Conservation (phyloP, 208 protist species). For the Leishmania turanica region DNA sequence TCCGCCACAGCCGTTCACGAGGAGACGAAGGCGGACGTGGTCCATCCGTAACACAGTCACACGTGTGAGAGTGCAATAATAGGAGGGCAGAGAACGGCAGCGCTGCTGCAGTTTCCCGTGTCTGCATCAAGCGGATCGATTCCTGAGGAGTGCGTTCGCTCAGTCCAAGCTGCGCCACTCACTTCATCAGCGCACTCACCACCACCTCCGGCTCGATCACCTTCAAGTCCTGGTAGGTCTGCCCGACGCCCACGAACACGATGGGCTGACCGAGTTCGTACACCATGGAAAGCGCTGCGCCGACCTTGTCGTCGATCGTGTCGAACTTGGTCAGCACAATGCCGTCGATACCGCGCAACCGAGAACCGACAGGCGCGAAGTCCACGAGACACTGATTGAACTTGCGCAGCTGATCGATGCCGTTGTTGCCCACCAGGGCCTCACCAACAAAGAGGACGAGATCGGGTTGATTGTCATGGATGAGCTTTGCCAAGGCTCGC, state of each 20-base stretch:
- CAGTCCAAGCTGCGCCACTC: constrained; percentile 11
- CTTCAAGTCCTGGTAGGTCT: constrained; percentile 98
- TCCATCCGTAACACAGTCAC: not conserved
- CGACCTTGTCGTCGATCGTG: constrained; percentile 99
- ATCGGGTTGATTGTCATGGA: constrained; percentile 97
- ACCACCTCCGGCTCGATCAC: constrained; percentile 95
- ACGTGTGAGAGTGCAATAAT: not conserved
- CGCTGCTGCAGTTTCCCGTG: not conserved
- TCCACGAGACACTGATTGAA: constrained; percentile 98
- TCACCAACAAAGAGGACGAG: constrained; percentile 99
- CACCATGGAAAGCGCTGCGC: constrained; percentile 99
- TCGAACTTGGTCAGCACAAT: constrained; percentile 99
- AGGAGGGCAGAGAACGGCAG: not conserved
- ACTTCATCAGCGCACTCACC: constrained; percentile 94
- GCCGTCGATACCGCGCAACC: constrained; percentile 97
- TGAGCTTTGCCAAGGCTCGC: constrained; percentile 97
- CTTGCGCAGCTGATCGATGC: constrained; percentile 98
- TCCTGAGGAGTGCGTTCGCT: not conserved
- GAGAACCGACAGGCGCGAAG: constrained; percentile 74
- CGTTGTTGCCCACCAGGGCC: constrained; percentile 99
- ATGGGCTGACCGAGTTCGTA: constrained; percentile 99
- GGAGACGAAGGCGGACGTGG: not conserved
- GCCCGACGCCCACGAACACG: constrained; percentile 99
- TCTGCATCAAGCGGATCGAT: not conserved
- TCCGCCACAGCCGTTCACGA: not conserved